Evolutionary conservation across 164 flowering plant species (phyloP).

Genomic region (Vitis amurensis): DNA sequence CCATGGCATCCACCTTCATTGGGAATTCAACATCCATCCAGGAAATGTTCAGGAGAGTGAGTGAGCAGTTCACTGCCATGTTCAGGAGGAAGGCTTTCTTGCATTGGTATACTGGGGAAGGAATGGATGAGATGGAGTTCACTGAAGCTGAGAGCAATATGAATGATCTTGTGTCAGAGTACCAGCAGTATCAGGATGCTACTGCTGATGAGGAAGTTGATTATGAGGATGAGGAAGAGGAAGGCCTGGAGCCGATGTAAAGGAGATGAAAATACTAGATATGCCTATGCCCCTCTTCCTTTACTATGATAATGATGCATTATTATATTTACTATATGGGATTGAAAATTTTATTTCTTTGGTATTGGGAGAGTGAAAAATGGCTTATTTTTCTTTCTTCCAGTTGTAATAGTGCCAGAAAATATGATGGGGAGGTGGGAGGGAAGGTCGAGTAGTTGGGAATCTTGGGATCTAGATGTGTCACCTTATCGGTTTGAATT

Average conservation of each 20-base stretch:
- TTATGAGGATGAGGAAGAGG: constrained; percentile 53
- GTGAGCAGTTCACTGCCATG: constrained; percentile 70
- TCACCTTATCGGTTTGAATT: not conserved
- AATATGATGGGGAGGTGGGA: not conserved
- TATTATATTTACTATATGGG: not conserved
- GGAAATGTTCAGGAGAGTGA: constrained; percentile 66
- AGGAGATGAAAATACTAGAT: not conserved
- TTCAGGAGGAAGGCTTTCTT: constrained; percentile 67
- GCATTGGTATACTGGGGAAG: constrained; percentile 74
- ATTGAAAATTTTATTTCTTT: no score
- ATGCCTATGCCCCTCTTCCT: not conserved
- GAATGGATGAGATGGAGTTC: constrained; percentile 75
- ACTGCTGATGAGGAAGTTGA: constrained; percentile 66
- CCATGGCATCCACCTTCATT: constrained; percentile 31
- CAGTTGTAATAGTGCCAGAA: no score
- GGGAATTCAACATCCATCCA: constrained; percentile 66
- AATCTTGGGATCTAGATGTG: not conserved
- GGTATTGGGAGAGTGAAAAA: no score
- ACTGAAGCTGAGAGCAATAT: constrained; percentile 69
- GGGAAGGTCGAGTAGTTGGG: not conserved
- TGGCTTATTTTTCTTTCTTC: no score
- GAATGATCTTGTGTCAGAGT: constrained; percentile 67
- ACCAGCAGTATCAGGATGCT: constrained; percentile 76
- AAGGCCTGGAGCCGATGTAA: not conserved
- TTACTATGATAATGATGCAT: constrained; percentile 1